Conservation (phyloP, 2,329 filamentous ascomycete genomes). For the Fusarium pilosicola region DNA sequence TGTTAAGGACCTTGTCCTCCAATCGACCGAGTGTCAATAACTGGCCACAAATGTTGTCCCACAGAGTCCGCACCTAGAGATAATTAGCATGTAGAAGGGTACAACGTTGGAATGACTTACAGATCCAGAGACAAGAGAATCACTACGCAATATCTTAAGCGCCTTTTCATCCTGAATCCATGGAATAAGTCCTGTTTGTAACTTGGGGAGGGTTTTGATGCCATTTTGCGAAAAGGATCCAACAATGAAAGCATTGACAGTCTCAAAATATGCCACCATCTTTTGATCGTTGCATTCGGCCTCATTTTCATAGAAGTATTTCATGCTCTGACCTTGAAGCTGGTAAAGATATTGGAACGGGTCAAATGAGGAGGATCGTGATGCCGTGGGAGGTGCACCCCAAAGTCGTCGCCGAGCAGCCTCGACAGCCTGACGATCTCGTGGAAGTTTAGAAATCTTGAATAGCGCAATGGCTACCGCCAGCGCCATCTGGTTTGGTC, state of each 20-base stretch:
- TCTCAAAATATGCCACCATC: conserved; percentile 61
- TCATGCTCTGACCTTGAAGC: conserved; percentile 64
- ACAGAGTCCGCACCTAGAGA: conserved; percentile 58
- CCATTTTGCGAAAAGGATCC: conserved; percentile 62
- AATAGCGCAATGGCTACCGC: conserved; percentile 56
- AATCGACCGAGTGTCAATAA: conserved; percentile 50
- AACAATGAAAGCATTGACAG: conserved; percentile 62
- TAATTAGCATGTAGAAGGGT: conserved; percentile 40
- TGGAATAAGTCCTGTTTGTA: conserved; percentile 69
- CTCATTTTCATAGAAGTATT: conserved; percentile 62
- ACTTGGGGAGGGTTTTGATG: conserved; percentile 63
- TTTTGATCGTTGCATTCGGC: conserved; percentile 50
- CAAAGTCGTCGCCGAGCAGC: conserved; percentile 73
- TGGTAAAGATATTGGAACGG: conserved; percentile 75
- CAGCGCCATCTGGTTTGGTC: conserved; percentile 43
- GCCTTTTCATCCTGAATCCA: conserved; percentile 71
- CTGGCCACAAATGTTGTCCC: conserved; percentile 59
- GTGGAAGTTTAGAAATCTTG: conserved; percentile 62
- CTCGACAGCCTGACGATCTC: conserved; percentile 71
- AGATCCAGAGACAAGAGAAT: conserved; percentile 53
- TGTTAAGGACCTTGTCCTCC: conserved; percentile 58
- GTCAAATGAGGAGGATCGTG: conserved; percentile 62
- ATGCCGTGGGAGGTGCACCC: conserved; percentile 51
- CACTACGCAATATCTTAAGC: conserved; percentile 54
- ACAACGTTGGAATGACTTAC: conserved; percentile 51